Evolutionary conservation across 116 monocot genomes (phyloP).

Genomic region (Posidonia oceanica): DNA sequence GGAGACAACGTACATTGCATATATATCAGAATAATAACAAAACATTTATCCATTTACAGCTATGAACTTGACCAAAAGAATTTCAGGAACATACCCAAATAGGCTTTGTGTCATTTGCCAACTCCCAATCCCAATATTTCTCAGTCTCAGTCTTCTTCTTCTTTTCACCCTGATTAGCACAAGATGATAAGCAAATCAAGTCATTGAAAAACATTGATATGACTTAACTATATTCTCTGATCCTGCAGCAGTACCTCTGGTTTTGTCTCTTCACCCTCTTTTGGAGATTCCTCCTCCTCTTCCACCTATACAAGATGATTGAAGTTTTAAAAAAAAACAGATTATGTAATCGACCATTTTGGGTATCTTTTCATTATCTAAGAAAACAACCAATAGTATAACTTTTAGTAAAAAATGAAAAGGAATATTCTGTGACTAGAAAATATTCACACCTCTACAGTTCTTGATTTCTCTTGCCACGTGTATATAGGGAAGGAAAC

Average conservation of each 20-base stretch:
- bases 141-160: conserved; percentile 82
- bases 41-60: too few species aligned
- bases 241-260: conserved; percentile 37
- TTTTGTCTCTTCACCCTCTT: conserved; percentile 86
- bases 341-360: too few species aligned
- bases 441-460: conserved; percentile 51
- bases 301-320: conserved; percentile 7
- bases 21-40: background rate
- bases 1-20: background rate
- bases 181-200: background rate
- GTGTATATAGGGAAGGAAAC: conserved; percentile 94
- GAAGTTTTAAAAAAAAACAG: too few species aligned
- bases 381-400: too few species aligned
- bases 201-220: background rate
- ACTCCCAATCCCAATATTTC: conserved; percentile 99
- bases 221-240: background rate
- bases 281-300: conserved; percentile 59
- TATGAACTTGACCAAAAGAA: background rate
- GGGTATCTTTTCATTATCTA: too few species aligned
- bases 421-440: conserved; percentile 1
- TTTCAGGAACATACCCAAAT: conserved; percentile 62
- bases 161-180: conserved; percentile 43
- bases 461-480: conserved; percentile 91
- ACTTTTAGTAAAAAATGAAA: background rate
- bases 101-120: conserved; percentile 96